Conservation (phyloP, 495 filamentous ascomycete genomes). For the Neurospora pannonica region DNA sequence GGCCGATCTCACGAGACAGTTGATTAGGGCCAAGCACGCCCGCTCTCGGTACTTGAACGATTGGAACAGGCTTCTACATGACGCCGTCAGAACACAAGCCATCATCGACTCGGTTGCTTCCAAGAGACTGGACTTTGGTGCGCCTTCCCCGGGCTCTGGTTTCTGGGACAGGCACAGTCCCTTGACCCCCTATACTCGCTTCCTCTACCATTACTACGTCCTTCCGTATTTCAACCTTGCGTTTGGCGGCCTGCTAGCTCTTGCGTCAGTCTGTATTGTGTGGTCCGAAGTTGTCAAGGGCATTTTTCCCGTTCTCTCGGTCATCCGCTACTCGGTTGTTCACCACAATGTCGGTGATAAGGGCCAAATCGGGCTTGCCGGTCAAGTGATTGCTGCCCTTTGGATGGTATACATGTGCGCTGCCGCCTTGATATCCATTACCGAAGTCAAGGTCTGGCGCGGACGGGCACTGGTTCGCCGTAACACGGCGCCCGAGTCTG, state of each 20-base stretch:
- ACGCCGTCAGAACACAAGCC: slow-evolving; percentile 64
- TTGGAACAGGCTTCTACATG: slow-evolving; percentile 70
- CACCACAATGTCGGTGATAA: slow-evolving; percentile 57
- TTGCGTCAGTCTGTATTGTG: slow-evolving; percentile 73
- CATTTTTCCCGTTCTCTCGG: slow-evolving; percentile 61
- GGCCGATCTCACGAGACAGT: slow-evolving; percentile 73
- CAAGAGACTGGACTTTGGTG: slow-evolving; percentile 66
- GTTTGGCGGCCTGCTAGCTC: slow-evolving; percentile 54
- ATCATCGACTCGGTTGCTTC: slow-evolving; percentile 77
- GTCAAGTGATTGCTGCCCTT: slow-evolving; percentile 70
- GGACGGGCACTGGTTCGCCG: slow-evolving; percentile 82
- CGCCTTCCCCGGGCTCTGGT: slow-evolving; percentile 44
- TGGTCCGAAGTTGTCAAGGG: slow-evolving; percentile 88
- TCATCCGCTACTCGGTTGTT: slow-evolving; percentile 77
- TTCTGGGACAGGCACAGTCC: slow-evolving; percentile 45
- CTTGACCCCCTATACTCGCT: slow-evolving; percentile 80
- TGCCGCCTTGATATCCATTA: slow-evolving; percentile 74
- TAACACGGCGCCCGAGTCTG: slow-evolving; percentile 83
- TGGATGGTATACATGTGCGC: slow-evolving; percentile 92
- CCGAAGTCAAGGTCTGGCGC: slow-evolving; percentile 88
- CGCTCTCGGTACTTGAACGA: slow-evolving; percentile 72
- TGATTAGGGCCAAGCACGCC: slow-evolving; percentile 72
- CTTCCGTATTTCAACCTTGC: slow-evolving; percentile 53
- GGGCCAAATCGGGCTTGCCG: slow-evolving; percentile 70
- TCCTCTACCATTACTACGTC: slow-evolving; percentile 60